Conservation (phyloP, 2,329 filamentous ascomycete species). For the Hymenoscyphus linearis region DNA sequence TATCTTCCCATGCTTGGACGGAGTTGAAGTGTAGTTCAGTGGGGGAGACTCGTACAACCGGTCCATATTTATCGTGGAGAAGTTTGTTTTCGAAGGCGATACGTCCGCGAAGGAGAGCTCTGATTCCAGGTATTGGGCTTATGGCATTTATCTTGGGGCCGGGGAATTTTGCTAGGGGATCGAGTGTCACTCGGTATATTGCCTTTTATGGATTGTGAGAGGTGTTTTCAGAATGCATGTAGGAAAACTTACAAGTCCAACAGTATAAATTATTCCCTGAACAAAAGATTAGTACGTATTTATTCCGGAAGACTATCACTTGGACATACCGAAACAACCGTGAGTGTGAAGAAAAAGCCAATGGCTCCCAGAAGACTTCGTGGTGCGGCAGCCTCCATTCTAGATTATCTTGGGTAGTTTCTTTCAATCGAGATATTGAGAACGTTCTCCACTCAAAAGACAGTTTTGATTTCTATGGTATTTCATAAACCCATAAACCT, state of each 20-base stretch:
- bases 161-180: constrained; percentile 32
- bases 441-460: neutral
- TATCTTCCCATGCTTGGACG: constrained; percentile 29
- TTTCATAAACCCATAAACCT: neutral
- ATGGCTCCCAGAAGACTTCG: constrained; percentile 9
- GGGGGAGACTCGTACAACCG: constrained; percentile 31
- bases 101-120: constrained; percentile 12
- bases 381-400: constrained; percentile 8
- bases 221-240: neutral
- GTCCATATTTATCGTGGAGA: constrained; percentile 22
- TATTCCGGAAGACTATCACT: neutral
- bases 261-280: constrained; percentile 5
- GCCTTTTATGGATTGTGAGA: neutral
- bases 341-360: constrained; percentile 7
- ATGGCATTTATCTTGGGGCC: constrained; percentile 27
- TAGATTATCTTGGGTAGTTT: neutral
- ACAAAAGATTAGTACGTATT: neutral
- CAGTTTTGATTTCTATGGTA: neutral
- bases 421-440: neutral
- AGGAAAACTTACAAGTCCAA: constrained; percentile 5
- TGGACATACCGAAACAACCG: constrained; percentile 5
- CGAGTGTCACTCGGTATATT: constrained; percentile 20
- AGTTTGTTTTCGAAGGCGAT: constrained; percentile 17
- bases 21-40: constrained; percentile 31
- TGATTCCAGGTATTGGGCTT: constrained; percentile 13